These are phyloP conservation scores for Tuber aestivum DNA, from an alignment of 495 filamentous ascomycete species.

Conservation along the genomic window DNA sequence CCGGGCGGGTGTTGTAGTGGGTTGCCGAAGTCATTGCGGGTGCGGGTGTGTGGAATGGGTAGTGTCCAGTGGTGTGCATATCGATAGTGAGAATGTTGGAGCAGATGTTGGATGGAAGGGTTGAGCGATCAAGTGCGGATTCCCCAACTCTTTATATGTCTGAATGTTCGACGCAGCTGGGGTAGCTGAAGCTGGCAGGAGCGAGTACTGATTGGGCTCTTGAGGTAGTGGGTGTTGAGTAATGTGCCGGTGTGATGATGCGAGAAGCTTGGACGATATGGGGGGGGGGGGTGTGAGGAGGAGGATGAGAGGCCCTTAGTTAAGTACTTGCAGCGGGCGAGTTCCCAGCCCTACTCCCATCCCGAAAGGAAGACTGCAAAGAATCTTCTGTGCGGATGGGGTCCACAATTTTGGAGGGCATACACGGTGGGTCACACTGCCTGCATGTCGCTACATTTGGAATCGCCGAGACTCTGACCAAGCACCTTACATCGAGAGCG, in stretches of 20 bases:
- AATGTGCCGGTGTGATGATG: conserved; percentile 27
- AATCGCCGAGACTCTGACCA: conserved; percentile 38
- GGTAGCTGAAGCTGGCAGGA: not conserved
- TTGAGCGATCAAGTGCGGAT: conserved; percentile 7
- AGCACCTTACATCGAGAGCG: conserved; percentile 41
- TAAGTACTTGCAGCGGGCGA: conserved; percentile 32
- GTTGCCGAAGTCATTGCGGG: conserved; percentile 25
- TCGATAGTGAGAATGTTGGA: conserved; percentile 6
- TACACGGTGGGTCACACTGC: conserved; percentile 32
- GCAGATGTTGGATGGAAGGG: conserved; percentile 8
- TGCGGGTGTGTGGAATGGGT: conserved; percentile 29
- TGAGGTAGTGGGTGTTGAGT: not conserved
- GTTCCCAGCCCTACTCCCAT: conserved; percentile 28
- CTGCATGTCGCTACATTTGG: conserved; percentile 38
- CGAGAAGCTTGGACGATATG: conserved; percentile 35
- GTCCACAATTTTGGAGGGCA: conserved; percentile 33
- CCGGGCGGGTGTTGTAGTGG: conserved; percentile 28
- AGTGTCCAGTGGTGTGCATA: conserved; percentile 40
- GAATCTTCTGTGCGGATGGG: conserved; percentile 38
- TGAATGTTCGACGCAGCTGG: not conserved
- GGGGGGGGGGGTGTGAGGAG: conserved; percentile 22
- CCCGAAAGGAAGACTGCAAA: conserved; percentile 34
- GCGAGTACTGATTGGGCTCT: not conserved
- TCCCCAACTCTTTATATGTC: conserved; percentile 15
- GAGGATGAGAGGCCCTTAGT: conserved; percentile 29